Base-by-base conservation (phyloP, 768 basidiomycete genomes). In the Clitopilus hobsonii region DNA sequence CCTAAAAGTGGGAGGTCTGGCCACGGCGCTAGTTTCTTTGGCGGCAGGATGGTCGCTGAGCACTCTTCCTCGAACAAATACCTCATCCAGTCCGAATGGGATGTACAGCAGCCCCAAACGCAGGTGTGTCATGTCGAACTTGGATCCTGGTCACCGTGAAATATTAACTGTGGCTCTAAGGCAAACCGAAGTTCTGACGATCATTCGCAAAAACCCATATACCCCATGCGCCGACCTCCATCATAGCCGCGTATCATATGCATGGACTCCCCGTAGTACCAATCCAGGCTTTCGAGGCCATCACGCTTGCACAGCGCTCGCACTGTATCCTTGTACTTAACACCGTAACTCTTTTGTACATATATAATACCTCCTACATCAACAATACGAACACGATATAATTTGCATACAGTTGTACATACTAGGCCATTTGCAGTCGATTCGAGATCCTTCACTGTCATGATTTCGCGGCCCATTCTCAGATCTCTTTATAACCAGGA, bases 401-500 rank as follows among this genome's bases (percentile, higher is more conserved):
- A 45, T 45, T 45, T 20, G 22, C 41, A 45, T 45, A 45, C 22
- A 18, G 22, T 16, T 45, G n/a, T 10, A 45, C 22, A 3, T 20
- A 45, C 10, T 36, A 3, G 5, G 41, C 18, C 41, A 11, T 8
- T 45, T 36, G 32, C 32, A 36, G 32, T 36, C 32, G 13, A 36
- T 36, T n/a, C n/a, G n/a, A n/a, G n/a, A n/a, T n/a, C n/a, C n/a
- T n/a, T n/a, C n/a, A n/a, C n/a, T n/a, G n/a, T n/a, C n/a, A n/a
- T n/a, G n/a, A n/a, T n/a, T n/a, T n/a, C n/a, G n/a, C 32, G 3
- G 41, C 18, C 38, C 18, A 41, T 11, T 47, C 48, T 68, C 55
- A 66, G 36, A 65, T 56, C 54, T 76, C 76, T 58, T 77, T 73
- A 58, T 81, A 81, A 11, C 80, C 79, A 22, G 81, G 81, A 50